Conservation (phyloP, 2,329 filamentous ascomycete genomes). For the Ampelomyces quisqualis region DNA sequence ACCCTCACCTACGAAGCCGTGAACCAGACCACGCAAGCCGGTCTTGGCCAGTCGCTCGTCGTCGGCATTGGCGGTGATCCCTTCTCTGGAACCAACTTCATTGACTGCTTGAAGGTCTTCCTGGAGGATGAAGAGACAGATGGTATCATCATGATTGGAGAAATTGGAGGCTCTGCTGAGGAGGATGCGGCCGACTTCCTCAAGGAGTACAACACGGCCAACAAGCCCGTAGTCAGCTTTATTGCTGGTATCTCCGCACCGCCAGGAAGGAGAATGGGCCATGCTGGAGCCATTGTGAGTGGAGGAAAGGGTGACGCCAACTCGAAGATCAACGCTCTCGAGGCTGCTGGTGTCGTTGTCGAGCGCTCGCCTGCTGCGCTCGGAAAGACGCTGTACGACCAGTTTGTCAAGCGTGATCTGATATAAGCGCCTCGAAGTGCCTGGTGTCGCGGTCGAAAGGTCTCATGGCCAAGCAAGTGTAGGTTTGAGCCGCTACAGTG, state of each 20-base stretch:
- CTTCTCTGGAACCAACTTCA: slow-evolving; percentile 99
- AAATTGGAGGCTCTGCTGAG: slow-evolving; percentile 96
- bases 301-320: slow-evolving; percentile 97
- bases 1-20: slow-evolving; percentile 99
- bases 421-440: slow-evolving; percentile 59
- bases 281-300: slow-evolving; percentile 96
- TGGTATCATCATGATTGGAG: slow-evolving; percentile 99
- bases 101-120: slow-evolving; percentile 98
- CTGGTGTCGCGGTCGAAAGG: background rate
- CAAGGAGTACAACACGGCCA: slow-evolving; percentile 83
- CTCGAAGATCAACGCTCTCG: slow-evolving; percentile 94
- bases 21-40: slow-evolving; percentile 97
- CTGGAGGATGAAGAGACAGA: slow-evolving; percentile 94
- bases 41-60: slow-evolving; percentile 95
- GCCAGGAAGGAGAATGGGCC: slow-evolving; percentile 94
- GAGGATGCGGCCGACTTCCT: slow-evolving; percentile 98
- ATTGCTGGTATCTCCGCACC: slow-evolving; percentile 98
- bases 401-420: slow-evolving; percentile 95
- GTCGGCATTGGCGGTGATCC: slow-evolving; percentile 98
- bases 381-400: slow-evolving; percentile 88
- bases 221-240: slow-evolving; percentile 97
- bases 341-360: slow-evolving; percentile 90
- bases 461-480: slow-evolving; percentile 24
- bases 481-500: slow-evolving; percentile 21
- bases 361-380: slow-evolving; percentile 79